Evolutionary conservation across 306 rosid genomes (phyloP), one percentile per base, ranked within the genome.

Genomic region (Prunus mira): DNA sequence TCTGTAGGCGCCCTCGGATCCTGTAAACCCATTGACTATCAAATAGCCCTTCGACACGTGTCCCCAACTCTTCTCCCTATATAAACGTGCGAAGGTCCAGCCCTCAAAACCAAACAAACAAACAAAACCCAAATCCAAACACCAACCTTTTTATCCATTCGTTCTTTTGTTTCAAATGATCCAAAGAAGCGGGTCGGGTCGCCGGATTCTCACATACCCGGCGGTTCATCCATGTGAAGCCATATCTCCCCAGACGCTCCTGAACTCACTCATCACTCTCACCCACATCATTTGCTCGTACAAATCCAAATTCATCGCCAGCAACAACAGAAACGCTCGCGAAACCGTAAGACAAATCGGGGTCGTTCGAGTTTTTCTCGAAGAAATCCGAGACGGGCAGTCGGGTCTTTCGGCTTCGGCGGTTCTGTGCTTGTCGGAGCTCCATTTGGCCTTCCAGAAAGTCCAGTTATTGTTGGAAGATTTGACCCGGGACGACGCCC

Each of bases 371-470:
- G 67, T 76, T 22, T 89, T 95, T 11, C 89, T 92, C 6, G 87
- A 87, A 52, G 97, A 88, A 14, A 57, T 88, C 56, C 85, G 77
- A 19, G 79, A 79, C 7, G 38, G 17, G 6, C 14, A 28, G 3
- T 41, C 81, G 64, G 79, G 52, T 50, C 83, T 84, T 12, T 82
- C 84, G 0, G 80, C 71, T 49, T 84, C 88, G 3, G 83, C 28
- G 11, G 76, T 69, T 4, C 81, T 90, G 27, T 41, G 81, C 34
- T 52, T 95, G 6, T 85, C 92, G 43, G 96, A 92, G 86, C 92
- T 95, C 77, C 92, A 92, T 74, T 50, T 87, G 24, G 76, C 78
- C 30, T 86, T 90, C 83, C 97, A 90, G 87, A 90, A 90, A 85
- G 75, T 90, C 67, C 82, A 52, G 54, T 82, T 76, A 81, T 57